These are phyloP conservation scores for Sarocladiaceae sp. DNA, from an alignment of 2,329 filamentous ascomycete species.

Conservation along the genomic window DNA sequence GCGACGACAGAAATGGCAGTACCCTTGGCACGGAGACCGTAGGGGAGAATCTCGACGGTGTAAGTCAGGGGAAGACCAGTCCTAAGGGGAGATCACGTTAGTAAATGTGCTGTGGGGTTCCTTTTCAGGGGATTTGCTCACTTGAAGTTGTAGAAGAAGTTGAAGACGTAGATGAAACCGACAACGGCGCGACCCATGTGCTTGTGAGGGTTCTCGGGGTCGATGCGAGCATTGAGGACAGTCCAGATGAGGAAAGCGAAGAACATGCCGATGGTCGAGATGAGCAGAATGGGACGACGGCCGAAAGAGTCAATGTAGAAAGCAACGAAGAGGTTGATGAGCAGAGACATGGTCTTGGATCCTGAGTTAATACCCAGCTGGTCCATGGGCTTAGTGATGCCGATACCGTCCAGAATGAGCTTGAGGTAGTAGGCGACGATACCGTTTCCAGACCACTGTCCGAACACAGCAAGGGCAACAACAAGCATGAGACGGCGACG, in stretches of 20 bases:
- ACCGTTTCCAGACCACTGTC: slow-evolving; percentile 23
- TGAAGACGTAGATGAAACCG: slow-evolving; percentile 26
- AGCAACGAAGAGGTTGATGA: slow-evolving; percentile 12
- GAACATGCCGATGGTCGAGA: slow-evolving; percentile 30
- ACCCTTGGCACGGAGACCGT: slow-evolving; percentile 24
- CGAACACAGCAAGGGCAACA: slow-evolving; percentile 36
- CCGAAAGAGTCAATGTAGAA: slow-evolving; percentile 35
- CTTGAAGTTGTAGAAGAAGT: slow-evolving; percentile 25
- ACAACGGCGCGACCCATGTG: slow-evolving; percentile 40
- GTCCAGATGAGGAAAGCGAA: slow-evolving; percentile 35
- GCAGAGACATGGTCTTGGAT: slow-evolving; percentile 10
- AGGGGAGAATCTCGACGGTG: slow-evolving; percentile 38
- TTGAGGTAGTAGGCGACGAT: slow-evolving; percentile 33
- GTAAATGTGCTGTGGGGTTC: not conserved
- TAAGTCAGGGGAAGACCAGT: slow-evolving; percentile 35
- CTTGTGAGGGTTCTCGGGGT: slow-evolving; percentile 11
- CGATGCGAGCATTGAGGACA: slow-evolving; percentile 21
- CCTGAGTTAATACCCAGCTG: slow-evolving; percentile 33
- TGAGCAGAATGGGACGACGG: slow-evolving; percentile 35
- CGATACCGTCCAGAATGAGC: slow-evolving; percentile 27
- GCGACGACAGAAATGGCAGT: slow-evolving; percentile 25
- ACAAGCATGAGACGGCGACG: slow-evolving; percentile 29
- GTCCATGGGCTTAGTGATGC: slow-evolving; percentile 27
- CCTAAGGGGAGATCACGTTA: not conserved
- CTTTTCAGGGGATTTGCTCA: slow-evolving; percentile 26